Evolutionary conservation across 257 asterid genomes (phyloP).

Genomic region (Craterostigma plantagineum): DNA sequence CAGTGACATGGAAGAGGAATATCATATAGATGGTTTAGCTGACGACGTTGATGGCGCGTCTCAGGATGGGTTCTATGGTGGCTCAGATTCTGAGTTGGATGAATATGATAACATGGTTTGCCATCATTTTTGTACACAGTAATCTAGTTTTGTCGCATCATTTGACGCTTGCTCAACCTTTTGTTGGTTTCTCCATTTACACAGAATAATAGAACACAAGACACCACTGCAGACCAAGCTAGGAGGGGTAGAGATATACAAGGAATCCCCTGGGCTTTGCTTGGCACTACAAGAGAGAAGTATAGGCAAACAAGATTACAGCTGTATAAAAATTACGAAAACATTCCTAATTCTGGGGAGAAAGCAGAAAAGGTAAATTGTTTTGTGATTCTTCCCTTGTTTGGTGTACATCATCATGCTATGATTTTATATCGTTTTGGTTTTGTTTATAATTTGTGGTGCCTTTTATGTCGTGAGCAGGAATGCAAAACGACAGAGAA

Average conservation of each 20-base stretch:
- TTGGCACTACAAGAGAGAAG: slow-evolving; percentile 67
- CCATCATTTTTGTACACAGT: slow-evolving; percentile 3
- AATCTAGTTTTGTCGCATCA: neutral
- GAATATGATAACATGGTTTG: slow-evolving; percentile 60
- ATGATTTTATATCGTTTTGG: neutral
- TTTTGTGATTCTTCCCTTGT: neutral
- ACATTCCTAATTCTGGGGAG: slow-evolving; percentile 61
- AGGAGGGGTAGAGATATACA: slow-evolving; percentile 82
- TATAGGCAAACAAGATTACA: slow-evolving; percentile 67
- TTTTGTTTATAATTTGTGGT: slow-evolving; percentile 1
- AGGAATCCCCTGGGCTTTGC: slow-evolving; percentile 92
- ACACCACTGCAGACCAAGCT: slow-evolving; percentile 83
- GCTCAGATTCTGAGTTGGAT: slow-evolving; percentile 74
- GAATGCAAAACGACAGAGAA: slow-evolving; percentile 55
- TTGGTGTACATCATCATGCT: neutral
- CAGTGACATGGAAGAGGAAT: slow-evolving; percentile 45
- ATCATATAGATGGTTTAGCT: slow-evolving; percentile 44
- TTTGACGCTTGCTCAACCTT: neutral
- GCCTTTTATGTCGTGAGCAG: slow-evolving; percentile 16
- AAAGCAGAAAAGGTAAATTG: slow-evolving; percentile 46
- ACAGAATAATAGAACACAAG: slow-evolving; percentile 48
- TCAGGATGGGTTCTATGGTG: slow-evolving; percentile 32
- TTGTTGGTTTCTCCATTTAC: slow-evolving; percentile 1
- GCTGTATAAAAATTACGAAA: slow-evolving; percentile 70
- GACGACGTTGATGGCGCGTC: slow-evolving; percentile 49